phyloP scores from a whole-genome alignment of 176 grass and related monocot genomes.

The Musa acuminata region DNA sequence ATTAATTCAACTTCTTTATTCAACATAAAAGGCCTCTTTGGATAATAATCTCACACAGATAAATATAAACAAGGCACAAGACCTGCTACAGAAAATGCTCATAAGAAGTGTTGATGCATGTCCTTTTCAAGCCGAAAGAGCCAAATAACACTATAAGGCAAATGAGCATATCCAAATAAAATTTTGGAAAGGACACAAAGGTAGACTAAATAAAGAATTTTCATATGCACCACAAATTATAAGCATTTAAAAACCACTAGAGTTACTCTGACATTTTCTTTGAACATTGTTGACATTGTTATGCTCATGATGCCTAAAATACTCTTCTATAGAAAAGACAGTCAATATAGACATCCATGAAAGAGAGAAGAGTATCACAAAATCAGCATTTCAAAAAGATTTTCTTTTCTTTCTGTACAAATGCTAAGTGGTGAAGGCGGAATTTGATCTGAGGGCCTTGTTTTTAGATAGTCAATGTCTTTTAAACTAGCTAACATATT shows the following conservation, averaged over 20 bases:
- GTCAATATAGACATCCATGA: too few species aligned
- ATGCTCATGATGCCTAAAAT: neutral
- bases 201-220: neutral
- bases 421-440: too few species aligned
- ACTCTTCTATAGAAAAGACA: neutral
- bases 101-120: neutral
- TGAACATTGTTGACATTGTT: neutral
- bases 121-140: neutral
- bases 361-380: too few species aligned
- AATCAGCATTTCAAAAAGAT: too few species aligned
- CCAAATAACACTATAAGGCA: neutral
- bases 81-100: neutral
- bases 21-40: too few species aligned
- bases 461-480: too few species aligned
- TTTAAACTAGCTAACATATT: too few species aligned
- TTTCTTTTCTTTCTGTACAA: too few species aligned
- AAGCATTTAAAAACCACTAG: neutral
- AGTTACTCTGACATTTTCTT: too few species aligned
- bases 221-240: neutral
- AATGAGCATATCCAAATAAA: neutral
- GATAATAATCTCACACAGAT: too few species aligned
- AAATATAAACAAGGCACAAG: neutral
- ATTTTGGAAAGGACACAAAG: neutral
- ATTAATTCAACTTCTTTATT: too few species aligned
- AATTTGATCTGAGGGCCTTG: too few species aligned